Conservation (phyloP, 805 yeast genomes). For the Saturnispora saitoi region DNA sequence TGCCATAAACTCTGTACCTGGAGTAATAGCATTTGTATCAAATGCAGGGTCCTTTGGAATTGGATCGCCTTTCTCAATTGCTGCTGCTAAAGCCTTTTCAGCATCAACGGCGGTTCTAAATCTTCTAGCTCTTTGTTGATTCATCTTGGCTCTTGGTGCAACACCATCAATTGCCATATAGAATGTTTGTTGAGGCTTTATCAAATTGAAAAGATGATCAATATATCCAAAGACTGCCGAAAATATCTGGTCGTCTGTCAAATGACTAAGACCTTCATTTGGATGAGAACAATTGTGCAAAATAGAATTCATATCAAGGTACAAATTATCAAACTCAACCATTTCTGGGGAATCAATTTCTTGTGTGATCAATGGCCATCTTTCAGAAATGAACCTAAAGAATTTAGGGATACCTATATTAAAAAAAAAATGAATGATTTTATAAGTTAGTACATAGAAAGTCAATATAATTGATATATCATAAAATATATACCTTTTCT, state of each 20-base stretch:
- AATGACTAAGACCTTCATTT: conserved; percentile 50
- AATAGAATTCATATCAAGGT: conserved; percentile 96
- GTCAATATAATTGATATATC: neutral
- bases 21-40: conserved; percentile 89
- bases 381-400: conserved; percentile 91
- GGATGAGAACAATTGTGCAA: conserved; percentile 90
- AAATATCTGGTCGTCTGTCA: conserved; percentile 87
- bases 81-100: conserved; percentile 66
- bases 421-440: neutral
- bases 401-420: conserved; percentile 87
- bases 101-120: conserved; percentile 92
- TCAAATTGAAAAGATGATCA: conserved; percentile 83
- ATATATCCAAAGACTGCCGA: conserved; percentile 89
- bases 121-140: conserved; percentile 94
- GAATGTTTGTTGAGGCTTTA: conserved; percentile 77
- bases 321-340: conserved; percentile 91
- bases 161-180: conserved; percentile 99
- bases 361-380: conserved; percentile 97
- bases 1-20: conserved; percentile 96
- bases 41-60: conserved; percentile 80
- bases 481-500: neutral
- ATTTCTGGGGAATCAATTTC: conserved; percentile 70
- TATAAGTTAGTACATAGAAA: neutral
- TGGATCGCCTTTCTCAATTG: conserved; percentile 61
- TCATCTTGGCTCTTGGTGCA: conserved; percentile 98